A percentile compares a stretch with the other conserved stretches of the same genome.
These are phyloP conservation scores for Pisolithus sp. DNA, from an alignment of 768 basidiomycete genomes.

Conservation along the genomic window DNA sequence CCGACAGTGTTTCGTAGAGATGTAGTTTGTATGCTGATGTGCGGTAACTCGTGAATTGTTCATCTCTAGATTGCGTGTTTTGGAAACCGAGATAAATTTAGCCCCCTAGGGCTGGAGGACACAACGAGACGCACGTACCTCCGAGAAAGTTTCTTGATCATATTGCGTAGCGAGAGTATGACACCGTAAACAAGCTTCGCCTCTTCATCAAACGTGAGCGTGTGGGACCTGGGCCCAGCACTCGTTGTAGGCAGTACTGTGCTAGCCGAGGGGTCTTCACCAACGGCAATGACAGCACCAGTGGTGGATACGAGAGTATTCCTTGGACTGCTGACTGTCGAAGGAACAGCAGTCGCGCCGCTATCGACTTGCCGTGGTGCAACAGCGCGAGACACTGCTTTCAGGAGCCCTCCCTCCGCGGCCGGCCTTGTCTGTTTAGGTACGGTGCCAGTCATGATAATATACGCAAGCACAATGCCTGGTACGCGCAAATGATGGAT, in stretches of 20 bases:
- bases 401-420: constrained; percentile 64
- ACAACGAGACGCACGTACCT: constrained; percentile 40
- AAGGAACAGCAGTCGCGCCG: constrained; percentile 27
- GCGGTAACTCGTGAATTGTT: constrained; percentile 83
- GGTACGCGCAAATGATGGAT: constrained; percentile 6
- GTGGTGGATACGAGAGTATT: constrained; percentile 60
- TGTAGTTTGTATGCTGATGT: constrained; percentile 93
- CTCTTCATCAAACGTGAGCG: constrained; percentile 93
- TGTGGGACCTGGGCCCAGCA: constrained; percentile 31
- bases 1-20: constrained; percentile 83
- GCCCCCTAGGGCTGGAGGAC: too few species aligned
- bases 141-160: constrained; percentile 91
- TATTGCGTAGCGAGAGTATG: constrained; percentile 82
- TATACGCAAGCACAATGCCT: constrained; percentile 92
- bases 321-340: constrained; percentile 49
- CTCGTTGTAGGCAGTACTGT: constrained; percentile 6
- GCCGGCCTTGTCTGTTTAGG: constrained; percentile 68
- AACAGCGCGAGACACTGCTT: constrained; percentile 73
- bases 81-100: neutral
- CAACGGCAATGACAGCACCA: constrained; percentile 62
- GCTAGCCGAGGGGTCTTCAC: constrained; percentile 36
- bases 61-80: constrained; percentile 52
- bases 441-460: constrained; percentile 93
- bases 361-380: constrained; percentile 29
- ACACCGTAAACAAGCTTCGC: constrained; percentile 97